A percentile compares a stretch with the other conserved stretches of the same genome.
These are phyloP conservation scores for Glycyrrhiza uralensis DNA, from an alignment of 306 rosid species.

Conservation along the genomic window DNA sequence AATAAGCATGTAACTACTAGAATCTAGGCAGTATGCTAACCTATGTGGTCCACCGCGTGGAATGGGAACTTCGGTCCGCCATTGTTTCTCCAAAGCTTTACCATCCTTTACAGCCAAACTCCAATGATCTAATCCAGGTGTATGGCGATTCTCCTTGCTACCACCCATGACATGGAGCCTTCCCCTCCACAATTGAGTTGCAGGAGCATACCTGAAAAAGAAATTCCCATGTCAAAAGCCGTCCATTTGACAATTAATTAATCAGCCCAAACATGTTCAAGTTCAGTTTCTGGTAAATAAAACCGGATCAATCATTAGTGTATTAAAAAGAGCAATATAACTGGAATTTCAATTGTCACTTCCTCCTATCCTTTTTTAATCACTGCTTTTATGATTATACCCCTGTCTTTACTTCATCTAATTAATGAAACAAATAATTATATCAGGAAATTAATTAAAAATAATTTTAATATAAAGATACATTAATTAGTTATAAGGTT, in stretches of 20 bases:
- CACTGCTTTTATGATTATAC: neutral
- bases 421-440: too few species aligned
- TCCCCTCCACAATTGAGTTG: constrained; percentile 89
- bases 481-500: too few species aligned
- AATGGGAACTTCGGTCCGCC: constrained; percentile 75
- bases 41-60: constrained; percentile 97
- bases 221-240: constrained; percentile 9
- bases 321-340: neutral
- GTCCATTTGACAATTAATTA: constrained; percentile 11
- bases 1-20: too few species aligned
- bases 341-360: neutral
- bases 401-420: neutral
- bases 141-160: constrained; percentile 87
- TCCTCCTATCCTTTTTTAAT: neutral
- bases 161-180: constrained; percentile 98
- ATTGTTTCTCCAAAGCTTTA: constrained; percentile 58
- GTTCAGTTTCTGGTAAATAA: neutral
- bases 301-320: constrained; percentile 1
- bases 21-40: constrained; percentile 36
- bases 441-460: neutral
- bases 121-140: constrained; percentile 88
- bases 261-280: neutral
- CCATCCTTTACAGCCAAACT: constrained; percentile 86
- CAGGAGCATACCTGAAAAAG: constrained; percentile 72
- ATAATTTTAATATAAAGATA: too few species aligned